Evolutionary conservation across 257 asterid genomes (phyloP).

Genomic region (Coffea canephora): DNA sequence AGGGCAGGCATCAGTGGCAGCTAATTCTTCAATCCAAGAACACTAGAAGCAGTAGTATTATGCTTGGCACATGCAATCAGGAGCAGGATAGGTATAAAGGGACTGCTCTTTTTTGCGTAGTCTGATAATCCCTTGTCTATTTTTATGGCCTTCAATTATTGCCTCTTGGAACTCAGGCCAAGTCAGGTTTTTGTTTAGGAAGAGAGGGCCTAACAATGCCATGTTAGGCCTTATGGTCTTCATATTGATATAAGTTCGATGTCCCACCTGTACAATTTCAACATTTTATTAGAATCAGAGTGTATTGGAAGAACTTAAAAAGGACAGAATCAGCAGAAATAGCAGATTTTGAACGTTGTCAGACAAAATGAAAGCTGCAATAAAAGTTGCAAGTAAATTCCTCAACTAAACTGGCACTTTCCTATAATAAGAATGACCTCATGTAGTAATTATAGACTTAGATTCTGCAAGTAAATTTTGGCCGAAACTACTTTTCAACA

Average conservation of each 20-base stretch:
- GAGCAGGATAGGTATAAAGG: slow-evolving; percentile 85
- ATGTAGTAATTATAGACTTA: no score
- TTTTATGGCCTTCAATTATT: slow-evolving; percentile 64
- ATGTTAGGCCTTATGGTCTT: slow-evolving; percentile 88
- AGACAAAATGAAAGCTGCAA: neutral
- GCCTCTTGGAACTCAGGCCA: slow-evolving; percentile 81
- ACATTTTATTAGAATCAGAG: neutral
- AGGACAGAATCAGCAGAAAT: neutral
- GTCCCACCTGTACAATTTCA: slow-evolving; percentile 18
- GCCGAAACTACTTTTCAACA: no score
- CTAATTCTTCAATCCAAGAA: neutral
- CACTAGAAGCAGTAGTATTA: slow-evolving; percentile 11
- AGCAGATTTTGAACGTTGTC: neutral
- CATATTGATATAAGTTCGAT: slow-evolving; percentile 26
- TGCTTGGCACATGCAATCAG: slow-evolving; percentile 88
- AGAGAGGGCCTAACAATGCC: slow-evolving; percentile 83
- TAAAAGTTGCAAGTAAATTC: neutral
- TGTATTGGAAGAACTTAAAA: neutral
- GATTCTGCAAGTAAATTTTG: no score
- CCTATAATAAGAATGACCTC: neutral
- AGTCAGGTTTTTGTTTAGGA: slow-evolving; percentile 68
- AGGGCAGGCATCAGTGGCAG: neutral
- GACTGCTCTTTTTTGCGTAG: slow-evolving; percentile 72
- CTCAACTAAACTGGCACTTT: neutral
- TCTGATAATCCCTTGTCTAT: slow-evolving; percentile 81